These are phyloP conservation scores for Adiantum capillusveneris DNA, from an alignment of 75 land plant species.

Conservation along the genomic window DNA sequence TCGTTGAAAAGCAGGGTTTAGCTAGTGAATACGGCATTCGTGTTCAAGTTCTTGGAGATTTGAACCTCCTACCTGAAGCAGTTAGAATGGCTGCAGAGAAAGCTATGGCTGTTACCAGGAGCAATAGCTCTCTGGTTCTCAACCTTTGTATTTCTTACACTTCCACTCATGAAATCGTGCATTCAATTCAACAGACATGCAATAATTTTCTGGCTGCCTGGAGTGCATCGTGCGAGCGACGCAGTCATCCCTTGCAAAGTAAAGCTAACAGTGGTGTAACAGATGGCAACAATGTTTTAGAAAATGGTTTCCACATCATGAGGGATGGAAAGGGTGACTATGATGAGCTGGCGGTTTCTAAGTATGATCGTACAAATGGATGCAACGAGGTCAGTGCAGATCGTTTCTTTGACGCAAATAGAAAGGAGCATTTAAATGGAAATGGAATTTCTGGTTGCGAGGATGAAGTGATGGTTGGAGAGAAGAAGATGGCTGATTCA, in stretches of 20 bases:
- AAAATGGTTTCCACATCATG: not conserved
- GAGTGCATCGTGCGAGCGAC: not conserved
- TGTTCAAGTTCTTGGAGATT: slow-evolving; percentile 44
- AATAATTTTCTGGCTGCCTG: not conserved
- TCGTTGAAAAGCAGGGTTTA: slow-evolving; percentile 29
- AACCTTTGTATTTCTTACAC: slow-evolving; percentile 57
- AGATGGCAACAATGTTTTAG: too few relatives aligned
- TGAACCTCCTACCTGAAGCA: slow-evolving; percentile 34
- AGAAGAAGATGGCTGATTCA: too few relatives aligned
- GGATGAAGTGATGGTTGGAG: too few relatives aligned
- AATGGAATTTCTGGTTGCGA: too few relatives aligned
- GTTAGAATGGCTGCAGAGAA: slow-evolving; percentile 40
- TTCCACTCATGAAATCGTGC: slow-evolving; percentile 54
- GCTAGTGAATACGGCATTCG: slow-evolving; percentile 34
- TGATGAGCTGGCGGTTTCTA: too few relatives aligned
- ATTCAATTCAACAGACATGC: slow-evolving; percentile 26
- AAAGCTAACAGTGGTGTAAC: too few relatives aligned
- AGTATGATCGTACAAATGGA: too few relatives aligned
- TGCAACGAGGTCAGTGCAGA: too few relatives aligned
- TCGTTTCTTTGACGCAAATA: too few relatives aligned
- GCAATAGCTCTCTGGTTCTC: slow-evolving; percentile 31
- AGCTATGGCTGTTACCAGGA: slow-evolving; percentile 38
- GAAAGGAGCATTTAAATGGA: too few relatives aligned
- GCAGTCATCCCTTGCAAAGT: not conserved
- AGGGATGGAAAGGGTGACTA: too few relatives aligned